A percentile compares a stretch with the other conserved stretches of the same genome.
Conservation (phyloP, 306 rosid genomes). For the Dalbergia cultrata region DNA sequence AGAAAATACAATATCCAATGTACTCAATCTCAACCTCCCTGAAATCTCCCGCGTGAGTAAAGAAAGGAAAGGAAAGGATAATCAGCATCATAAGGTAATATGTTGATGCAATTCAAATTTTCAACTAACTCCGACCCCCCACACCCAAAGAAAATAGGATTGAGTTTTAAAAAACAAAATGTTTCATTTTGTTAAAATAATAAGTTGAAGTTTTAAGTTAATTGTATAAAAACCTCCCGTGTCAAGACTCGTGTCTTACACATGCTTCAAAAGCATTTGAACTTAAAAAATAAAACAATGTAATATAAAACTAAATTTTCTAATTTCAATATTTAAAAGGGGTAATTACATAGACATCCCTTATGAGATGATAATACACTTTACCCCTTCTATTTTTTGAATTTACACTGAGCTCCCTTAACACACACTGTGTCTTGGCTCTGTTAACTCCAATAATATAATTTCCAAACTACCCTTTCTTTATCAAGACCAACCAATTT, state of each 20-base stretch:
- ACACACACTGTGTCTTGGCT: too few species aligned
- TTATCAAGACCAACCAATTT: too few species aligned
- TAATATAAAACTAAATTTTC: background rate
- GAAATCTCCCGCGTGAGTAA: constrained; percentile 13
- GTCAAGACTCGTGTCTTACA: background rate
- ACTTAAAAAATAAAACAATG: background rate
- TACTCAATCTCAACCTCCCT: constrained; percentile 8
- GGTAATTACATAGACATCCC: too few species aligned
- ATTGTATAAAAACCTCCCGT: constrained; percentile 11
- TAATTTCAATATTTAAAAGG: constrained; percentile 13
- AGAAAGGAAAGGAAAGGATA: constrained; percentile 3
- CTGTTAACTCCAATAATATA: too few species aligned
- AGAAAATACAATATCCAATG: constrained; percentile 33
- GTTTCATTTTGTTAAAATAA: background rate
- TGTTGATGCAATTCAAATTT: constrained; percentile 29
- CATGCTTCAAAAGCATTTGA: constrained; percentile 28
- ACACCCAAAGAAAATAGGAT: background rate
- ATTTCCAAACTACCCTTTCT: too few species aligned
- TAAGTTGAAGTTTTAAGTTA: constrained; percentile 9
- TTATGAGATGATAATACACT: too few species aligned
- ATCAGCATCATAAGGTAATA: constrained; percentile 6
- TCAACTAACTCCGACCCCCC: background rate
- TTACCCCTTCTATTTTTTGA: too few species aligned
- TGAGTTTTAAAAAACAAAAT: background rate
- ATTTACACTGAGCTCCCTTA: too few species aligned